Conservation (phyloP, 352 stramenopile genomes). For the Phytophthora citrophthora region DNA sequence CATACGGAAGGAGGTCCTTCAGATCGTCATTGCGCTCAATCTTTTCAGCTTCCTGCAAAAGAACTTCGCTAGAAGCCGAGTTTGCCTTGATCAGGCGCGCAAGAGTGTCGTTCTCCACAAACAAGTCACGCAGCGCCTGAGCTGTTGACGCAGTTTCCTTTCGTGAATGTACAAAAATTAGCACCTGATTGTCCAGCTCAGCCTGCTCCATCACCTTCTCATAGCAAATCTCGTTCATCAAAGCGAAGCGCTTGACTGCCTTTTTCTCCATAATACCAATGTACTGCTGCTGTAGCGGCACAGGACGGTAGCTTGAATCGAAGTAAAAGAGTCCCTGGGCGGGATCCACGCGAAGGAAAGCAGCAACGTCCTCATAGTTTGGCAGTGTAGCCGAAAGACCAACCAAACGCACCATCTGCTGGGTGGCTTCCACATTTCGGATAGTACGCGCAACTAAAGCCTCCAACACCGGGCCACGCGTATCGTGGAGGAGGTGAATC, state of each 20-base stretch:
- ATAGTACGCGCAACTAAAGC: slow-evolving; percentile 97
- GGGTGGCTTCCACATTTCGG: slow-evolving; percentile 97
- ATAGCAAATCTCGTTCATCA: slow-evolving; percentile 99
- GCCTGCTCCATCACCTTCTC: slow-evolving; percentile 97
- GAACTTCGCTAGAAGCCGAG: slow-evolving; percentile 90
- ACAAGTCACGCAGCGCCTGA: slow-evolving; percentile 96
- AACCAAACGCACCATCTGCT: slow-evolving; percentile 97
- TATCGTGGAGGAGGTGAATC: slow-evolving; percentile 99
- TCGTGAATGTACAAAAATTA: slow-evolving; percentile 99
- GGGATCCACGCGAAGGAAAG: slow-evolving; percentile 98
- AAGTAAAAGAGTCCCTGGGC: slow-evolving; percentile 99
- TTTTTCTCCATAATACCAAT: slow-evolving; percentile 99
- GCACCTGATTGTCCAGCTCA: slow-evolving; percentile 95
- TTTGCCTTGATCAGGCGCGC: slow-evolving; percentile 90
- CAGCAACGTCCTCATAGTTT: slow-evolving; percentile 99
- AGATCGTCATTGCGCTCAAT: slow-evolving; percentile 96
- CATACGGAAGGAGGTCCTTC: slow-evolving; percentile 98
- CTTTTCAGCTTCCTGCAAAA: slow-evolving; percentile 94
- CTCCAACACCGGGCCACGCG: slow-evolving; percentile 98
- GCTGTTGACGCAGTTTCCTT: slow-evolving; percentile 98
- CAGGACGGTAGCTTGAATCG: slow-evolving; percentile 98
- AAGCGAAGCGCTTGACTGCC: slow-evolving; percentile 97
- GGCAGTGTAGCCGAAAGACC: slow-evolving; percentile 98
- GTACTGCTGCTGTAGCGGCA: slow-evolving; percentile 99
- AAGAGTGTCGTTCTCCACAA: slow-evolving; percentile 96